Evolutionary conservation across 257 asterid genomes (phyloP).

Genomic region (Sherardia arvensis): DNA sequence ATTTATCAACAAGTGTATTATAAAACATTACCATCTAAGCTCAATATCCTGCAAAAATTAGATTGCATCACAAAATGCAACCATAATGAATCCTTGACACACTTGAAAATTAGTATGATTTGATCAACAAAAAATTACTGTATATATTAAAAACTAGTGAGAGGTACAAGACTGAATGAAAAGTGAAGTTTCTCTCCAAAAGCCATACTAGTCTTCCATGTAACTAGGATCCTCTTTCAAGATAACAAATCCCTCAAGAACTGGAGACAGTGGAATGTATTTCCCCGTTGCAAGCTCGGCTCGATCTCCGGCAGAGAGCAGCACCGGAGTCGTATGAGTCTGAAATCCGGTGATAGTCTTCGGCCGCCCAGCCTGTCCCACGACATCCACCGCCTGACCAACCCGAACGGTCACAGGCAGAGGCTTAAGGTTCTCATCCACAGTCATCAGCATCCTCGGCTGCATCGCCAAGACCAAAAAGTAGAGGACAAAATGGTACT

Average conservation of each 20-base stretch:
- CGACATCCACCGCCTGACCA: slow-evolving; percentile 96
- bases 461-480: slow-evolving; percentile 87
- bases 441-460: slow-evolving; percentile 95
- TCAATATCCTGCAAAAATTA: no score
- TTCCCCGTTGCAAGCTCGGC: slow-evolving; percentile 96
- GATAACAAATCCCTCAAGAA: slow-evolving; percentile 93
- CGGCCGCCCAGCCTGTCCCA: slow-evolving; percentile 95
- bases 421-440: no score
- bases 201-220: slow-evolving; percentile 61
- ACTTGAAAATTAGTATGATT: no score
- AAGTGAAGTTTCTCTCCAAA: no score
- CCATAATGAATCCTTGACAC: no score
- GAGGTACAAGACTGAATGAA: no score
- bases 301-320: slow-evolving; percentile 86
- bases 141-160: no score
- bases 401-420: no score
- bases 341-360: slow-evolving; percentile 95
- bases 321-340: slow-evolving; percentile 89
- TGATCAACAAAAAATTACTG: no score
- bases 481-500: slow-evolving; percentile 75
- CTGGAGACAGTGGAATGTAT: slow-evolving; percentile 78
- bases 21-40: no score
- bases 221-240: slow-evolving; percentile 79
- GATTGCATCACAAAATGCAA: no score
- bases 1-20: no score